phyloP scores from a whole-genome alignment of 1,284 basidiomycete genomes.

The Mycosarcoma mackinlayi region DNA sequence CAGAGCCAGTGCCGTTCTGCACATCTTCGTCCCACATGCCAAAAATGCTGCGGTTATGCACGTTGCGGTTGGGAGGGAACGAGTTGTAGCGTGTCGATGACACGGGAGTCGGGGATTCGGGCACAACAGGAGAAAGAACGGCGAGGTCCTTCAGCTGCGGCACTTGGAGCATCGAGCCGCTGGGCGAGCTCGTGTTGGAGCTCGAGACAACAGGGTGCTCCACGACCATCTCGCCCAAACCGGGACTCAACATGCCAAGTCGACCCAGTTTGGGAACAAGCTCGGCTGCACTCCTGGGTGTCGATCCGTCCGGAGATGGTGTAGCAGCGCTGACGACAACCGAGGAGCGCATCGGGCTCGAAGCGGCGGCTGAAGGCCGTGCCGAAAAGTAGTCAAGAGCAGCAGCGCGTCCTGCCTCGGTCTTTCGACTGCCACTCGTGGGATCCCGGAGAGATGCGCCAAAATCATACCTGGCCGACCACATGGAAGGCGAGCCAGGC shows the following conservation, averaged over 20 bases:
- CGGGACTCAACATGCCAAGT: constrained; percentile 61
- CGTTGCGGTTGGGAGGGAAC: constrained; percentile 49
- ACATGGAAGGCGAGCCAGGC: constrained; percentile 56
- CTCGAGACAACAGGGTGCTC: constrained; percentile 45
- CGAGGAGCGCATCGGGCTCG: constrained; percentile 35
- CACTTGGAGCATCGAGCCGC: constrained; percentile 36
- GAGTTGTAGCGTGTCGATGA: constrained; percentile 47
- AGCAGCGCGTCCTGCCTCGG: constrained; percentile 56
- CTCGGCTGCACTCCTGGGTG: constrained; percentile 39
- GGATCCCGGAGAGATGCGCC: constrained; percentile 70
- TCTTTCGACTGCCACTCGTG: constrained; percentile 54
- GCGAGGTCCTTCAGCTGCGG: constrained; percentile 16
- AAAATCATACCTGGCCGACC: constrained; percentile 71
- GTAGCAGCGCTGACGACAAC: constrained; percentile 48
- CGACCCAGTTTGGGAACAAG: constrained; percentile 48
- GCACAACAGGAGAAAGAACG: constrained; percentile 1
- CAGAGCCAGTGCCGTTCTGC: constrained; percentile 21
- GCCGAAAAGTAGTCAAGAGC: constrained; percentile 64
- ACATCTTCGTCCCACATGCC: constrained; percentile 35
- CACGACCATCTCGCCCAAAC: constrained; percentile 49
- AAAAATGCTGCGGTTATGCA: constrained; percentile 27
- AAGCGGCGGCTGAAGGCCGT: constrained; percentile 27
- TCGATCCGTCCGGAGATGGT: constrained; percentile 45
- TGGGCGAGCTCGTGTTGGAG: constrained; percentile 38
- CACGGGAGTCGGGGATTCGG: constrained; percentile 8